Evolutionary conservation across 2,329 filamentous ascomycete genomes (phyloP).

Genomic region (Cercospora beticola): DNA sequence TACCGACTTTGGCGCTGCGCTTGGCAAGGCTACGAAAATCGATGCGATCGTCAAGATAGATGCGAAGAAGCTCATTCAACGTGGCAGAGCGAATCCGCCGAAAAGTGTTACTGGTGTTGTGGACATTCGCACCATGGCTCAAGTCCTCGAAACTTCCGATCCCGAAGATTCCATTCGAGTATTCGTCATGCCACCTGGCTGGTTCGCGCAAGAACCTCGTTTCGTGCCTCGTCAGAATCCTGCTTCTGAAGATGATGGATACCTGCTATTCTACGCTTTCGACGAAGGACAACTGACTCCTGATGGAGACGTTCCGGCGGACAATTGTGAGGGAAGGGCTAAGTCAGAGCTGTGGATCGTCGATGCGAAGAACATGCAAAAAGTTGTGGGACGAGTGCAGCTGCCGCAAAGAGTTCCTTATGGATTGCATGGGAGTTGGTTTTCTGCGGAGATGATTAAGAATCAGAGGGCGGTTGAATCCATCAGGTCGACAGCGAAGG

Average conservation of each 20-base stretch:
- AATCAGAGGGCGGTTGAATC: conserved; percentile 47
- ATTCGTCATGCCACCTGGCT: conserved; percentile 60
- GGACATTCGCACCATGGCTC: conserved; percentile 55
- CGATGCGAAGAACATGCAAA: conserved; percentile 61
- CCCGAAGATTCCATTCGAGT: conserved; percentile 53
- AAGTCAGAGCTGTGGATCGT: conserved; percentile 68
- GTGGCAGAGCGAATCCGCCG: conserved; percentile 45
- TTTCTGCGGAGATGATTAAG: conserved; percentile 53
- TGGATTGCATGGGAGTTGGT: conserved; percentile 65
- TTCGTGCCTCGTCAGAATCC: conserved; percentile 67
- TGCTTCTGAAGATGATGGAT: conserved; percentile 64
- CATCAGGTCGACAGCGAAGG: conserved; percentile 32
- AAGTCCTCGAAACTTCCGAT: conserved; percentile 52
- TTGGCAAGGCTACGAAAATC: conserved; percentile 66
- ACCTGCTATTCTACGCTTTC: conserved; percentile 67
- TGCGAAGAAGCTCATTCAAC: conserved; percentile 52
- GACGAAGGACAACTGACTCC: conserved; percentile 61
- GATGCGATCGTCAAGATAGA: conserved; percentile 65
- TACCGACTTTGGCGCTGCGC: conserved; percentile 57
- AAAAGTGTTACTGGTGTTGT: conserved; percentile 59
- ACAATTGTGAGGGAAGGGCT: conserved; percentile 37
- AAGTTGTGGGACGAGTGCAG: conserved; percentile 58
- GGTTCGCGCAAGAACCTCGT: conserved; percentile 66
- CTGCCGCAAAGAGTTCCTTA: conserved; percentile 69
- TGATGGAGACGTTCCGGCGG: conserved; percentile 32